A percentile compares a stretch with the other conserved stretches of the same genome.
Evolutionary conservation across 345 rosid genomes (phyloP).

Genomic region (Linum trigynum): DNA sequence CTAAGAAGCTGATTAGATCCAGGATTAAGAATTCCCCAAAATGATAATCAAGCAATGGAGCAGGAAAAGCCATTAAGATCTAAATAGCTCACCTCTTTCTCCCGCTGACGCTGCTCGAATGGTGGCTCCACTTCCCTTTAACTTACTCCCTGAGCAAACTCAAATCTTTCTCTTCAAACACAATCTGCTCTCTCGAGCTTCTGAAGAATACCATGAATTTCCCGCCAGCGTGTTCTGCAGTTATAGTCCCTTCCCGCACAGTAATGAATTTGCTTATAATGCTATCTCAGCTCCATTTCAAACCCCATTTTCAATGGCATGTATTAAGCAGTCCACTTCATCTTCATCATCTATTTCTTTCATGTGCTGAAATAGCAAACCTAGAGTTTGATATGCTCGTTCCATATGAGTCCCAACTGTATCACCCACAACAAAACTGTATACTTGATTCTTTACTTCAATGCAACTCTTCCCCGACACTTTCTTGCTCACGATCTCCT

Average conservation of each 20-base stretch:
- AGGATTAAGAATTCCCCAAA: not conserved
- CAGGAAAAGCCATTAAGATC: slow-evolving; percentile 1
- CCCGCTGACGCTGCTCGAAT: slow-evolving; percentile 14
- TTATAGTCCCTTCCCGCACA: slow-evolving; percentile 73
- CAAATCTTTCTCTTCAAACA: slow-evolving; percentile 34
- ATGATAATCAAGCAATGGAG: not conserved
- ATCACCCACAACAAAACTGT: slow-evolving; percentile 51
- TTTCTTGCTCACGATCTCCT: slow-evolving; percentile 49
- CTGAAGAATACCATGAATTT: slow-evolving; percentile 54
- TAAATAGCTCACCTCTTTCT: slow-evolving; percentile 12
- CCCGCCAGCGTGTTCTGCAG: slow-evolving; percentile 41
- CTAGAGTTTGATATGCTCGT: slow-evolving; percentile 38
- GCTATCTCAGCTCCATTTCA: slow-evolving; percentile 15
- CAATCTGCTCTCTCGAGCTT: slow-evolving; percentile 45
- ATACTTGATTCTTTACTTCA: slow-evolving; percentile 47
- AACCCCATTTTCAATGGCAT: slow-evolving; percentile 36
- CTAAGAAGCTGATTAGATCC: not conserved
- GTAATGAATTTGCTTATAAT: not conserved
- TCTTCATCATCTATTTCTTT: slow-evolving; percentile 46
- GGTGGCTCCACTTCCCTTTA: slow-evolving; percentile 61
- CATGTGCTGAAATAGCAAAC: slow-evolving; percentile 40
- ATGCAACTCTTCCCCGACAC: slow-evolving; percentile 89
- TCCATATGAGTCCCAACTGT: slow-evolving; percentile 31
- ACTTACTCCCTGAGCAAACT: slow-evolving; percentile 72
- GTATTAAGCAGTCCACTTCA: slow-evolving; percentile 31